Base-by-base conservation (phyloP, 441 rosid genomes). In the Gossypium davidsonii region DNA sequence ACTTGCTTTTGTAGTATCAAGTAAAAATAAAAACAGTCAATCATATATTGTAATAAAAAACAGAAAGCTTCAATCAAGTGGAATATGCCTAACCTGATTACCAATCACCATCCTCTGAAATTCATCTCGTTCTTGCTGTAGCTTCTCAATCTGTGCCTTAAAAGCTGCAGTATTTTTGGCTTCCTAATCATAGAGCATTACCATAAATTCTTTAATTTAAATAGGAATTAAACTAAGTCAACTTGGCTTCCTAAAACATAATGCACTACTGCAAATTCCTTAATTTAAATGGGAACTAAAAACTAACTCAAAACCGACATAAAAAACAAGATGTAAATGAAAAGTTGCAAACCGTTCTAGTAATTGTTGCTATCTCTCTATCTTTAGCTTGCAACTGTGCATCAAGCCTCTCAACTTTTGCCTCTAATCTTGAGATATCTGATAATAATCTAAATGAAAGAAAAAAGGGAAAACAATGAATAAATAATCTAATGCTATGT, bases 51-150 rank as follows among this genome's bases (percentile, higher is more conserved):
- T 48, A 68, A 34, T 8, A 62, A 42, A 31, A 66, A 37, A 12
- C 18, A 67, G 67, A n/a, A 60, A 70, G 59, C 26, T 21, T 14
- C 4, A 17, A 28, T 37, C 23, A n/a, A 59, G 15, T 56, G 9
- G 34, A 78, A 63, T 15, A 28, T 21, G 62, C n/a, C 87, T 34
- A 49, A 93, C 99, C 97, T 95, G 99, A 85, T 93, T 95, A 67
- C 97, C 97, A 55, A 93, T 89, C 66, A 95, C 97, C 99, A 95
- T 93, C 79, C 97, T 87, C 79, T 95, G 99, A 76, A 95, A 95
- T 77, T 95, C 99, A 91, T 95, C 98, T 12, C 94, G 79, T 81
- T 95, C 99, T 85, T 95, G 97, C 64, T 90, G 94, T 61, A 95
- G 87, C 85, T 91, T 95, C 74, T 95, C 99, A 63, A 89, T 87